These are phyloP conservation scores for Torrubiella hemipterigena DNA, from an alignment of 2,329 filamentous ascomycete genomes.

Conservation along the genomic window DNA sequence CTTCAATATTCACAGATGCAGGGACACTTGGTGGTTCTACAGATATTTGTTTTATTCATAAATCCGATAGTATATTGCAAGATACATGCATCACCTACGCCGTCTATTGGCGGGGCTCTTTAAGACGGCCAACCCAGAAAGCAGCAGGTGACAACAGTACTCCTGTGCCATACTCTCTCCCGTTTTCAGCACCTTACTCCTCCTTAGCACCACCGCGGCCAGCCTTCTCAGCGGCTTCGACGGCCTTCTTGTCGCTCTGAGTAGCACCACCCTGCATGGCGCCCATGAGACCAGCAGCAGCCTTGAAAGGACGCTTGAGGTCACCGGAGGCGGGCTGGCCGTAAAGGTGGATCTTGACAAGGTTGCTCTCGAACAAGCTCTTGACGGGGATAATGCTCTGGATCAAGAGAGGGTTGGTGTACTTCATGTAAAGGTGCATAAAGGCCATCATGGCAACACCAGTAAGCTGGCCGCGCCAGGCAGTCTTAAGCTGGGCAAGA, in stretches of 20 bases:
- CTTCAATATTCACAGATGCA: too few species aligned
- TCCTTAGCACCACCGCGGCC: slow-evolving; percentile 62
- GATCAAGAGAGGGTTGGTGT: slow-evolving; percentile 97
- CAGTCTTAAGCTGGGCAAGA: slow-evolving; percentile 66
- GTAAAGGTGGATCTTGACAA: slow-evolving; percentile 90
- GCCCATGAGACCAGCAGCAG: slow-evolving; percentile 68
- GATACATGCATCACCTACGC: too few species aligned
- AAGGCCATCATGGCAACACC: slow-evolving; percentile 95
- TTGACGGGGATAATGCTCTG: slow-evolving; percentile 98
- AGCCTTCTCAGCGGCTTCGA: slow-evolving; percentile 68
- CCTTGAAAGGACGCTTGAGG: slow-evolving; percentile 93
- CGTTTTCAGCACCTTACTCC: slow-evolving; percentile 45
- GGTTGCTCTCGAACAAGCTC: slow-evolving; percentile 86
- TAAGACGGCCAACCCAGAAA: too few species aligned
- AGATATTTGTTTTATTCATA: too few species aligned
- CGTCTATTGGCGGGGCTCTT: too few species aligned
- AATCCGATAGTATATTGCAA: too few species aligned
- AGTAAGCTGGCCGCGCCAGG: slow-evolving; percentile 89
- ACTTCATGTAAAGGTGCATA: slow-evolving; percentile 99
- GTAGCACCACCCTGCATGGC: slow-evolving; percentile 60
- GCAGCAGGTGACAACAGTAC: too few species aligned
- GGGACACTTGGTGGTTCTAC: too few species aligned
- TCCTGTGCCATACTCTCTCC: too few species aligned
- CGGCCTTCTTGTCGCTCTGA: slow-evolving; percentile 85
- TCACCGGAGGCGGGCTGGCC: slow-evolving; percentile 81